Base-by-base conservation (phyloP, 805 yeast species). In the Cyberlindnera subsufficiens region DNA sequence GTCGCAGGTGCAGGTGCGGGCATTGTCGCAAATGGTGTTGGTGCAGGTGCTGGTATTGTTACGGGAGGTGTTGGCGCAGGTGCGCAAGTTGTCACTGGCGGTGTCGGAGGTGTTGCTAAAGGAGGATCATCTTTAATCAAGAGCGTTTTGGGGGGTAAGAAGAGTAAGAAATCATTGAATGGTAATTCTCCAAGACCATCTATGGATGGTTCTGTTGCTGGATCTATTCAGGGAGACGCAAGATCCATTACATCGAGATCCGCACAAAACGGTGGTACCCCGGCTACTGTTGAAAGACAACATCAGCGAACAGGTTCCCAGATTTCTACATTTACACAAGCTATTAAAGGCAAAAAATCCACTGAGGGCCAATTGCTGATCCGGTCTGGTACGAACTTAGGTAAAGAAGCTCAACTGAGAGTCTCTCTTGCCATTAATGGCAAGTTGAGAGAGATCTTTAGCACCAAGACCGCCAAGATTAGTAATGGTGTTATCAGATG, bases 401-500 rank as follows among this genome's bases (percentile, higher is more conserved):
- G 69, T 14, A 56, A 61, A 17, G 55, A 62, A 35, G 63, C 65
- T 42, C 82, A 76, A 48, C 72, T 86, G 36, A 82, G 76, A 56
- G 77, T 77, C 3, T 58, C 72, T 0, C 59, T 79, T 48, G 71
- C 76, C 32, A 68, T 64, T 34, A 59, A 64, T 66, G 71, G 68
- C 14, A 61, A 62, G 36, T 54, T 66, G 33, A 82, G 77, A 55
- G 84, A 75, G 36, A 55, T 91, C 32, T 75, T 70, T 66, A 82
- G 78, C 59, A 82, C 96, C 1, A 78, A 80, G 61, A 58, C 71
- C 17, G 58, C 66, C 42, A 86, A 85, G 53, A 63, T 74, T 13
- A 59, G 63, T 36, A 63, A 66, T 7, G 82, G 80, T 1, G 43
- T 55, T 1, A 67, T 69, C 38, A 66, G 60, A 43, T 81, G 83